Conservation (phyloP, 169 alveolate genomes). For the Cryptosporidium canis region DNA sequence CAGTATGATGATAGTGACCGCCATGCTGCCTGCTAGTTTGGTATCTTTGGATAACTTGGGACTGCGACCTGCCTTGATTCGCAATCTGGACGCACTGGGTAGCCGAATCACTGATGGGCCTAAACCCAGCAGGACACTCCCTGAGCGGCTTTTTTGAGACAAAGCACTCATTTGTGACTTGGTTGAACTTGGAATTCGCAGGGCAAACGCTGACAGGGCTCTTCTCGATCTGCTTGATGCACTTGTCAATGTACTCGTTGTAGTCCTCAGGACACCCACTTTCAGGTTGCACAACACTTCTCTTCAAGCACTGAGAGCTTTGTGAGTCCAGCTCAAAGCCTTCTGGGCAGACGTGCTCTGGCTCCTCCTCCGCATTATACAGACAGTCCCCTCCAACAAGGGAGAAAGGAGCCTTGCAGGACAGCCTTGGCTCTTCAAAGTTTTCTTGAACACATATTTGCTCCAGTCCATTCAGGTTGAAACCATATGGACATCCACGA, state of each 20-base stretch:
- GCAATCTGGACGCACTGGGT: conserved; percentile 20
- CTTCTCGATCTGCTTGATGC: conserved; percentile 52
- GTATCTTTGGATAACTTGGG: not conserved
- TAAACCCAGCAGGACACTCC: conserved; percentile 70
- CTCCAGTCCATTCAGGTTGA: conserved; percentile 10
- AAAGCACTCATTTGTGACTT: conserved; percentile 52
- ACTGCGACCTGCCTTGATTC: not conserved
- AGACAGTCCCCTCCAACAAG: conserved; percentile 64
- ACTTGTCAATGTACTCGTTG: conserved; percentile 50
- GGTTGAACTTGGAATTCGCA: conserved; percentile 44
- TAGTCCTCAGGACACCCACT: conserved; percentile 59
- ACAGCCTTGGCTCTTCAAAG: conserved; percentile 38
- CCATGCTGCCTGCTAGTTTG: not conserved
- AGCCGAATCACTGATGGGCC: conserved; percentile 24
- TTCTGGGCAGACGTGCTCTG: conserved; percentile 68
- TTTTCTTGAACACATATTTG: conserved; percentile 65
- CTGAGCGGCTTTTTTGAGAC: conserved; percentile 30
- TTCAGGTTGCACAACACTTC: conserved; percentile 5
- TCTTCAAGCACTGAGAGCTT: conserved; percentile 8
- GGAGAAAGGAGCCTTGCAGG: conserved; percentile 44
- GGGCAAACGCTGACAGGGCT: conserved; percentile 64
- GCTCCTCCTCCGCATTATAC: conserved; percentile 27
- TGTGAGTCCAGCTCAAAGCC: not conserved
- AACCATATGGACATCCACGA: conserved; percentile 67
- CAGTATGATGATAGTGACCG: not conserved